These are phyloP conservation scores for Bolboschoenus planiculmis DNA, from an alignment of 176 grass and related monocot species.

Conservation along the genomic window DNA sequence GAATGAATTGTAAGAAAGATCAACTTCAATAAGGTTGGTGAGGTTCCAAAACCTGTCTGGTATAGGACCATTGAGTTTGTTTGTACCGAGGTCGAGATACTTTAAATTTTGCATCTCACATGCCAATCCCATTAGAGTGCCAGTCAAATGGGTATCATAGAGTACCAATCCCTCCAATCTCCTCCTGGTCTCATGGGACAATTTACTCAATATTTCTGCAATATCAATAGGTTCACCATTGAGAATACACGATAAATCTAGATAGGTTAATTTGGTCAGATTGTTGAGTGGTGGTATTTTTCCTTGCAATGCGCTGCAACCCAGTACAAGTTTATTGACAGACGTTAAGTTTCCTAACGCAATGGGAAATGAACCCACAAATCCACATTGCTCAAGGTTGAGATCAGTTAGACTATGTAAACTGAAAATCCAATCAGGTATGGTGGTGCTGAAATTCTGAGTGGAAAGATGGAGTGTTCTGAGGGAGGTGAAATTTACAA, in stretches of 20 bases:
- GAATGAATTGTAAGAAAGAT: constrained; percentile 2
- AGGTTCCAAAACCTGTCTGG: not conserved
- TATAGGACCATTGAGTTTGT: constrained; percentile 1
- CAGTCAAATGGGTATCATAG: not conserved
- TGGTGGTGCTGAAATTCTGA: not conserved
- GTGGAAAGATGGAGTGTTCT: not conserved
- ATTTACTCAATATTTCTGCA: not conserved
- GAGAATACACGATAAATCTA: not conserved
- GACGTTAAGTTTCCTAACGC: not conserved
- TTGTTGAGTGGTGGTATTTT: constrained; percentile 11
- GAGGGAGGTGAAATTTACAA: not conserved
- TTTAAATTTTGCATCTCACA: not conserved
- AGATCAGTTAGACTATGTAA: not conserved
- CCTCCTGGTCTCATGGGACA: not conserved
- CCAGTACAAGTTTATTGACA: not conserved
- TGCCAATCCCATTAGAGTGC: not conserved
- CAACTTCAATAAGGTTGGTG: not conserved
- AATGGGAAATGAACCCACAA: not conserved
- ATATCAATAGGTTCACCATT: not conserved
- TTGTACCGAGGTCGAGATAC: not conserved
- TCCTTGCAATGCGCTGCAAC: not conserved
- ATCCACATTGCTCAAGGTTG: not conserved
- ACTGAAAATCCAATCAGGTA: not conserved
- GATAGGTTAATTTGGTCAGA: not conserved
- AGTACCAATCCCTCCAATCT: not conserved